These are phyloP conservation scores for Tubosaeta sp. DNA, from an alignment of 768 basidiomycete species.

Conservation along the genomic window DNA sequence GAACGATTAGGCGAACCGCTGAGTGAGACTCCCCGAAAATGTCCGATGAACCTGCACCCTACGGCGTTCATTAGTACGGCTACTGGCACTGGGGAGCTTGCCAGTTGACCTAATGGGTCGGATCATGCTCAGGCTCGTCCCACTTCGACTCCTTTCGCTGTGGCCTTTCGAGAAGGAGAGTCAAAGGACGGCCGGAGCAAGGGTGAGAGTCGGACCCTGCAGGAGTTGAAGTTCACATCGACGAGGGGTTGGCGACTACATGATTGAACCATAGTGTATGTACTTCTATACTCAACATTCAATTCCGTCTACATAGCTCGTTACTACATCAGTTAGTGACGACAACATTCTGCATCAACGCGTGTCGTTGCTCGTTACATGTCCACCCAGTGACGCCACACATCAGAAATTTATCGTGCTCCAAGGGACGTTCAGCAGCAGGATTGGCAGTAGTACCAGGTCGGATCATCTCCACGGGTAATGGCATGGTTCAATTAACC, in stretches of 20 bases:
- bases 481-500: neutral
- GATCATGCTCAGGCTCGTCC: slow-evolving; percentile 1
- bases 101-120: slow-evolving; percentile 1
- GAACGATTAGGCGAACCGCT: slow-evolving; percentile 20
- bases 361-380: neutral
- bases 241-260: neutral
- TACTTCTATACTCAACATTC: neutral
- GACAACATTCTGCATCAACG: neutral
- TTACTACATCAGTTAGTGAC: too few relatives aligned
- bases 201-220: neutral
- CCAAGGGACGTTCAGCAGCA: neutral
- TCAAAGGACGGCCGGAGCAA: slow-evolving; percentile 16
- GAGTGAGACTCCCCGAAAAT: slow-evolving; percentile 1
- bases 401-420: neutral
- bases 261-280: too few relatives aligned
- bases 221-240: neutral
- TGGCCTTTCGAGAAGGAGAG: slow-evolving; percentile 3
- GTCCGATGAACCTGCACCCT: slow-evolving; percentile 15
- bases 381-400: neutral
- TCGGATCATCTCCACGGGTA: neutral
- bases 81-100: neutral
- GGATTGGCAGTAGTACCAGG: too few relatives aligned
- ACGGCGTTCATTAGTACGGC: neutral
- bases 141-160: slow-evolving; percentile 5
- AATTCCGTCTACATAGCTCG: neutral